phyloP scores from a whole-genome alignment of 768 basidiomycete genomes.

The Lactifluus volemus region DNA sequence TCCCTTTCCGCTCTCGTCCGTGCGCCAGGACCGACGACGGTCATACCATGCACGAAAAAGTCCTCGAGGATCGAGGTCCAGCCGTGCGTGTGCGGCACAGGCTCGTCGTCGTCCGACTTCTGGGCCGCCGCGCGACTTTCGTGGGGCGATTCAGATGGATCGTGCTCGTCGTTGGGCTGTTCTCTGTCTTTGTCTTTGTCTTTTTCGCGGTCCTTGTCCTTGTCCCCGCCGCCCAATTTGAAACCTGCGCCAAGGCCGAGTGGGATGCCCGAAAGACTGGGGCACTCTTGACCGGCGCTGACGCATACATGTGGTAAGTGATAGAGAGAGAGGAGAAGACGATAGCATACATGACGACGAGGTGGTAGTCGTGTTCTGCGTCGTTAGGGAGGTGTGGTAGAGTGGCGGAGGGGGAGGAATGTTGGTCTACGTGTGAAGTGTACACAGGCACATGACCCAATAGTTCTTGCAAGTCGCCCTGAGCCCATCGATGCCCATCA shows the following conservation, averaged over 20 bases:
- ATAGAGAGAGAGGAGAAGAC: background rate
- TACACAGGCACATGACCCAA: constrained; percentile 51
- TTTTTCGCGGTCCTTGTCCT: constrained; percentile 28
- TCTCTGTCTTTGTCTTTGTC: constrained; percentile 23
- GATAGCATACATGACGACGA: constrained; percentile 63
- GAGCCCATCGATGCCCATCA: constrained; percentile 9
- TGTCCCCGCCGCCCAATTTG: constrained; percentile 44
- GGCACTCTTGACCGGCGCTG: constrained; percentile 71
- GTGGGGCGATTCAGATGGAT: constrained; percentile 17
- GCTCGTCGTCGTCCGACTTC: constrained; percentile 23
- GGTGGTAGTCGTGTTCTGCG: constrained; percentile 59
- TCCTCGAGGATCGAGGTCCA: constrained; percentile 75
- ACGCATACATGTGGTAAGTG: constrained; percentile 24
- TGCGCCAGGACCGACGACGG: constrained; percentile 5
- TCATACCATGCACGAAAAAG: constrained; percentile 45
- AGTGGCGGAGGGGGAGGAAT: constrained; percentile 22
- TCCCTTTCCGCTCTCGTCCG: constrained; percentile 22
- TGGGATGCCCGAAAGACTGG: constrained; percentile 71
- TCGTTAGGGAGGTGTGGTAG: constrained; percentile 45
- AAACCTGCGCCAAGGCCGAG: constrained; percentile 73
- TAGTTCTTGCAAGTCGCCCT: constrained; percentile 70
- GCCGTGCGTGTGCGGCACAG: constrained; percentile 32
- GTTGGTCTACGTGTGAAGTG: constrained; percentile 21
- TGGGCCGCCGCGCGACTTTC: constrained; percentile 20
- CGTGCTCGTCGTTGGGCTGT: background rate